Conservation (phyloP, 441 rosid genomes). For the Gossypium schwendimanii region DNA sequence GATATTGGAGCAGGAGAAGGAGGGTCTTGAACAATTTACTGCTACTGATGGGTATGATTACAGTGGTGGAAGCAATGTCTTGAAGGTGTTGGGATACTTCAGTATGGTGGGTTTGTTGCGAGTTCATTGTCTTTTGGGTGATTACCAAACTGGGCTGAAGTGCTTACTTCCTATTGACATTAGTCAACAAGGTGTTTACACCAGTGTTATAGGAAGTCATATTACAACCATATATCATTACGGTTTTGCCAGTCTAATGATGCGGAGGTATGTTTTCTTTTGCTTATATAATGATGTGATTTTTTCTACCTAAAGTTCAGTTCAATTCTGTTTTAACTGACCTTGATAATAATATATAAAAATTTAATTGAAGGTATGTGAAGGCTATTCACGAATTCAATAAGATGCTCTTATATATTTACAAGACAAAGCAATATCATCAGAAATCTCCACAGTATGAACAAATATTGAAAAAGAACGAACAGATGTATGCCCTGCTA, state of each 20-base stretch:
- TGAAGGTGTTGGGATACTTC: conserved; percentile 93
- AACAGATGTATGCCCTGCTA: conserved; percentile 92
- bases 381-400: conserved; percentile 90
- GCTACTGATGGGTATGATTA: conserved; percentile 94
- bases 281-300: not conserved
- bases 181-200: conserved; percentile 84
- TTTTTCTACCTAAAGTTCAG: not conserved
- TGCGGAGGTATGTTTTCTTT: conserved; percentile 53
- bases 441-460: conserved; percentile 88
- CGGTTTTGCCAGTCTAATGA: conserved; percentile 93
- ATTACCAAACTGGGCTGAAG: conserved; percentile 87
- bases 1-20: conserved; percentile 86
- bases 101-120: conserved; percentile 92
- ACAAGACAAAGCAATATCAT: conserved; percentile 87
- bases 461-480: conserved; percentile 89
- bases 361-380: conserved; percentile 51
- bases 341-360: not conserved
- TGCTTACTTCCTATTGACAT: conserved; percentile 89
- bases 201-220: conserved; percentile 87
- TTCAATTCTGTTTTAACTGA: not conserved
- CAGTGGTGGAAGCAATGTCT: conserved; percentile 85
- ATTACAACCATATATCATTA: conserved; percentile 84
- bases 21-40: conserved; percentile 86
- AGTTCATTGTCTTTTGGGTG: conserved; percentile 92
- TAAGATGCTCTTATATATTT: conserved; percentile 82